Evolutionary conservation across 1,284 basidiomycete species (phyloP).

Genomic region (Omphalotus olearius): DNA sequence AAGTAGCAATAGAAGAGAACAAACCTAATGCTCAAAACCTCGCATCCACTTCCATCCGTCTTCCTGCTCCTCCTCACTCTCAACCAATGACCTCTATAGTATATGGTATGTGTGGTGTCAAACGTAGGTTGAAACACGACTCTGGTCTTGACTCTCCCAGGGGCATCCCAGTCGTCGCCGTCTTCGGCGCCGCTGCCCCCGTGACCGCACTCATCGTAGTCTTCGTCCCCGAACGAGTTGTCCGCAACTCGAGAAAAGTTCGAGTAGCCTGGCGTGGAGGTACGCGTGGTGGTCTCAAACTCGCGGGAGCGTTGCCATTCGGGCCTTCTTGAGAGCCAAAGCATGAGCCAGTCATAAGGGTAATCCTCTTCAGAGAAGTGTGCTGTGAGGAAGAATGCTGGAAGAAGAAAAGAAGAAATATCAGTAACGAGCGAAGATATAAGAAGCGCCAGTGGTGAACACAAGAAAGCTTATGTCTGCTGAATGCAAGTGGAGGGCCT

Average conservation of each 20-base stretch:
- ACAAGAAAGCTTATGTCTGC: not conserved
- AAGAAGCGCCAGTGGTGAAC: not conserved
- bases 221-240: conserved; percentile 63
- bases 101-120: conserved; percentile 80
- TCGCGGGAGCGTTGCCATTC: conserved; percentile 83
- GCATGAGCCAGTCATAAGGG: conserved; percentile 81
- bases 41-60: conserved; percentile 57
- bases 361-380: conserved; percentile 84
- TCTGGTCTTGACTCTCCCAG: conserved; percentile 67
- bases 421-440: not conserved
- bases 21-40: conserved; percentile 70
- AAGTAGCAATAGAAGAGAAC: not conserved
- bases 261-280: conserved; percentile 43
- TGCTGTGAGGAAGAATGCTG: conserved; percentile 82
- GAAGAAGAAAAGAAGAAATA: not conserved
- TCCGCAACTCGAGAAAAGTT: conserved; percentile 32
- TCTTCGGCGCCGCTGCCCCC: conserved; percentile 4
- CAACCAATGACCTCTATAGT: conserved; percentile 77
- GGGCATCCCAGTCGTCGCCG: conserved; percentile 42
- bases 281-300: conserved; percentile 78
- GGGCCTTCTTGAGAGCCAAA: conserved; percentile 74
- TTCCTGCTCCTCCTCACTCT: conserved; percentile 66
- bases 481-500: not conserved
- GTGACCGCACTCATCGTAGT: conserved; percentile 38
- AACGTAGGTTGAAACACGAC: conserved; percentile 82